Evolutionary conservation across 495 filamentous ascomycete species (phyloP).

Genomic region (Hapsidospora chrysogenum): DNA sequence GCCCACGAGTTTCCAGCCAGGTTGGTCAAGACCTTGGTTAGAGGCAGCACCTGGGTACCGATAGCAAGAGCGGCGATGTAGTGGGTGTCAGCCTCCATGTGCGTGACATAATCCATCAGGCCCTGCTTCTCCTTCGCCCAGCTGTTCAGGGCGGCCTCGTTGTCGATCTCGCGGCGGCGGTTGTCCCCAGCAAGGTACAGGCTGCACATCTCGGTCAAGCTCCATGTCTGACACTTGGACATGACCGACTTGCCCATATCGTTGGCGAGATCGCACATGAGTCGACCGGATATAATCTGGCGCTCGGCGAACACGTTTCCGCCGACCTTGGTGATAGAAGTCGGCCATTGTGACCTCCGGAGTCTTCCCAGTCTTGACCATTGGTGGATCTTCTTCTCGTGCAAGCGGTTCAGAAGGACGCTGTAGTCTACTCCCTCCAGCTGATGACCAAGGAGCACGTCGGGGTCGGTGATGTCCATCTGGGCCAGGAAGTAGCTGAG

Average conservation of each 20-base stretch:
- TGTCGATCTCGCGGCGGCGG: conserved; percentile 66
- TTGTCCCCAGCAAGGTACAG: conserved; percentile 59
- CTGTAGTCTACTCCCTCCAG: conserved; percentile 94
- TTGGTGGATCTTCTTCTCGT: conserved; percentile 75
- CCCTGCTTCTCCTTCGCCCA: conserved; percentile 76
- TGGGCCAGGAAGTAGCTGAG: conserved; percentile 78
- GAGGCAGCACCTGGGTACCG: conserved; percentile 74
- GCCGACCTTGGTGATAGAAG: conserved; percentile 66
- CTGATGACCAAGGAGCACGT: conserved; percentile 90
- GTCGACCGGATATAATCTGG: conserved; percentile 71
- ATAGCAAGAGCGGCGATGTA: conserved; percentile 84
- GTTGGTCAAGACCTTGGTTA: conserved; percentile 91
- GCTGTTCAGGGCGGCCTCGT: conserved; percentile 68
- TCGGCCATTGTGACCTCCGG: conserved; percentile 72
- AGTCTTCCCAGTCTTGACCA: conserved; percentile 88
- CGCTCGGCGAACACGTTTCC: conserved; percentile 86
- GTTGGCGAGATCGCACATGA: conserved; percentile 89
- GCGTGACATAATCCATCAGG: conserved; percentile 79
- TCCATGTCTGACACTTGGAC: conserved; percentile 96
- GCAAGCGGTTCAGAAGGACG: conserved; percentile 70
- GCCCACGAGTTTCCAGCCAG: conserved; percentile 98
- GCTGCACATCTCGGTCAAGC: conserved; percentile 88
- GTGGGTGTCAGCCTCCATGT: conserved; percentile 88
- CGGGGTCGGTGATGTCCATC: conserved; percentile 73
- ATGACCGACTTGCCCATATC: conserved; percentile 95